A percentile compares a stretch with the other conserved stretches of the same genome.
phyloP scores from a whole-genome alignment of 257 asterid species.

The Rauvolfia tetraphylla region DNA sequence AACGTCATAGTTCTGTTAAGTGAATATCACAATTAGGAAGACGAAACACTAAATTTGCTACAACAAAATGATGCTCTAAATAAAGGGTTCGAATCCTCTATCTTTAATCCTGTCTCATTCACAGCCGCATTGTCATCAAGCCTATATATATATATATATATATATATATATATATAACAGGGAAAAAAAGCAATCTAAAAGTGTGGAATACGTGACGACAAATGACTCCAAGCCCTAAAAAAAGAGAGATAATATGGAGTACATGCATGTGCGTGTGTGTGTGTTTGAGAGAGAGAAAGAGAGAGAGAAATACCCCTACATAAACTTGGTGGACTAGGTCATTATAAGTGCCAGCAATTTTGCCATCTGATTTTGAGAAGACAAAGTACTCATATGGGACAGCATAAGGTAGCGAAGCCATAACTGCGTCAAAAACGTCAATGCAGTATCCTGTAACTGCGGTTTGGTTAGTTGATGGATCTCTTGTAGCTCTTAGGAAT shows the following conservation, averaged over 20 bases:
- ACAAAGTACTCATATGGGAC: slow-evolving; percentile 31
- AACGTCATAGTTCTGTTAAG: slow-evolving; percentile 23
- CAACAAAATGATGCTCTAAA: too few relatives aligned
- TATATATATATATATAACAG: too few relatives aligned
- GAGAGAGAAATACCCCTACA: slow-evolving; percentile 24
- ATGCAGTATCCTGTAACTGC: slow-evolving; percentile 39
- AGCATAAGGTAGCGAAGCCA: slow-evolving; percentile 33
- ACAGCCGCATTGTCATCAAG: too few relatives aligned
- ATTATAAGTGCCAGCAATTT: slow-evolving; percentile 25
- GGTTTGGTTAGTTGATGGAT: slow-evolving; percentile 24
- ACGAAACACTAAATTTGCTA: too few relatives aligned
- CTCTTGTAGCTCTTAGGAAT: slow-evolving; percentile 30
- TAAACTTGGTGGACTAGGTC: slow-evolving; percentile 28
- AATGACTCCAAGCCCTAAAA: too few relatives aligned
- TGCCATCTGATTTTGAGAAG: neutral
- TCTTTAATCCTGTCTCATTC: too few relatives aligned
- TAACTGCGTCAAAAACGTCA: slow-evolving; percentile 38
- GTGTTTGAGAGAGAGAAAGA: neutral
- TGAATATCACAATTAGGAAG: too few relatives aligned
- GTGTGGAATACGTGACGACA: too few relatives aligned
- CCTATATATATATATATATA: too few relatives aligned
- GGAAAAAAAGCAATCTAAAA: too few relatives aligned
- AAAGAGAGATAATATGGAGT: too few relatives aligned
- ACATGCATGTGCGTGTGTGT: neutral
- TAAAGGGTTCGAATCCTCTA: too few relatives aligned